phyloP scores from a whole-genome alignment of 1,284 basidiomycete genomes.

The Porodaedalea pini region DNA sequence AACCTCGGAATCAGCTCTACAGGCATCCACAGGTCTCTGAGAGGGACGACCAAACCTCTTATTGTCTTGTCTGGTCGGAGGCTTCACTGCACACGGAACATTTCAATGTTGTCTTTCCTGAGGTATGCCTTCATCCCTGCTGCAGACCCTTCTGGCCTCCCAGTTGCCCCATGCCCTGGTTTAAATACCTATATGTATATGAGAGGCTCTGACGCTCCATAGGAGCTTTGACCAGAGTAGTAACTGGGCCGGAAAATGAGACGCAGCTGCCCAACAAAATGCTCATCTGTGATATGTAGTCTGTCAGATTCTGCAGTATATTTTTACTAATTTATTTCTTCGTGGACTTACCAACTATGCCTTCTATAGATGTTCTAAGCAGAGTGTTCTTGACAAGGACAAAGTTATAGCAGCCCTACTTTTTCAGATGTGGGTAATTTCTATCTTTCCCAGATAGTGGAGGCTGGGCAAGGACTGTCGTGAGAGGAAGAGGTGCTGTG shows the following conservation, averaged over 20 bases:
- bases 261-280: background rate
- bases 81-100: background rate
- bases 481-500: background rate
- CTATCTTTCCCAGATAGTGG: no score
- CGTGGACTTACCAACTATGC: background rate
- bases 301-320: no score
- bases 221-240: background rate
- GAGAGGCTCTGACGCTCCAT: background rate
- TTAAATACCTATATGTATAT: background rate
- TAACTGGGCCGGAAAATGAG: background rate
- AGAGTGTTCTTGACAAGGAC: background rate
- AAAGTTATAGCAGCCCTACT: background rate
- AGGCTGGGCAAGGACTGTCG: background rate
- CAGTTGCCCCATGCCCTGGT: background rate
- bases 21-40: slow-evolving; percentile 1
- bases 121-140: background rate
- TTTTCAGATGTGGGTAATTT: no score
- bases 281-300: background rate
- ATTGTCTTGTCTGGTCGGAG: background rate
- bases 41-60: background rate
- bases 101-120: background rate
- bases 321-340: background rate
- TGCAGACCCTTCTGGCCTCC: background rate
- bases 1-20: slow-evolving; percentile 1
- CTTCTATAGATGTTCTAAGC: background rate